Conservation (phyloP, 192 early-diverging fungal genomes). For the Backusella parvicylindrica region DNA sequence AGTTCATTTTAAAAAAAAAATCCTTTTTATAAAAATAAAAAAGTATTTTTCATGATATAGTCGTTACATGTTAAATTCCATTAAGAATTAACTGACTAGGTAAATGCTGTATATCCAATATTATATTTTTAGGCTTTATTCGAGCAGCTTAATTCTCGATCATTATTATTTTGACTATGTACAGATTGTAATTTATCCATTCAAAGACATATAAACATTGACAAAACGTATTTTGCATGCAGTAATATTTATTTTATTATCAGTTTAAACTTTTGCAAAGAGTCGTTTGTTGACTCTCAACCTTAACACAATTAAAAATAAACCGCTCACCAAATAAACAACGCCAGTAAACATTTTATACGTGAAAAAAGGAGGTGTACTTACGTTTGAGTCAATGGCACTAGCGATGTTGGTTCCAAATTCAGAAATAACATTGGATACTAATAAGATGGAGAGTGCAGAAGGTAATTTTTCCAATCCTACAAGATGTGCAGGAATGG, state of each 20-base stretch:
- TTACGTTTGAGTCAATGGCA: conserved; percentile 29
- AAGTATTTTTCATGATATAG: no score
- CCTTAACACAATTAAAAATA: conserved; percentile 6
- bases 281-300: neutral
- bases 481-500: conserved; percentile 15
- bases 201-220: neutral
- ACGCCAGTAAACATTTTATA: conserved; percentile 41
- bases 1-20: no score
- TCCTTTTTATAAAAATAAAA: no score
- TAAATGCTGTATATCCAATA: no score
- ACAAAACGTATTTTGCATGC: neutral
- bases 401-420: conserved; percentile 32
- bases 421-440: conserved; percentile 20
- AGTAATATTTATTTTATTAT: neutral
- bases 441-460: conserved; percentile 14
- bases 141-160: no score
- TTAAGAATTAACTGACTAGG: no score
- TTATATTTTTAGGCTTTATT: no score
- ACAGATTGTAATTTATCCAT: no score
- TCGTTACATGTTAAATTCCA: no score
- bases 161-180: no score
- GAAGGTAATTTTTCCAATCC: conserved; percentile 19
- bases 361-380: conserved; percentile 23
- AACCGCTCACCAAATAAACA: neutral
- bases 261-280: conserved; percentile 10